Base-by-base conservation (phyloP, 148 eudicot species). In the Arbutus unedo region DNA sequence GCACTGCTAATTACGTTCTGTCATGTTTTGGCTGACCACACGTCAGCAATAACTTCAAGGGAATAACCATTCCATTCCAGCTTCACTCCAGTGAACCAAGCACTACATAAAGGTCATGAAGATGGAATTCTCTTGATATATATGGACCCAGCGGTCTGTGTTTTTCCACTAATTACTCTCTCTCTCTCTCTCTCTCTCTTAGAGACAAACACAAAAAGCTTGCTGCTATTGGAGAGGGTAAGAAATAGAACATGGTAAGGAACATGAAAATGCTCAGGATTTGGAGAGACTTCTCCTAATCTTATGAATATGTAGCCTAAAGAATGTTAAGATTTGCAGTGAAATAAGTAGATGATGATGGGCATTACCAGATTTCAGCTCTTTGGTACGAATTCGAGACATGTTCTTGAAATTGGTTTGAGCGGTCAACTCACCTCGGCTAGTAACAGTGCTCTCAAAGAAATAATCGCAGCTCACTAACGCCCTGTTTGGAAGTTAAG, bases 111-210 rank as follows among this genome's bases (percentile, higher is more conserved):
- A 53, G 45, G 55, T 23, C 44, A 14, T 45, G 2, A 11, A 43
- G 45, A 77, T 53, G 47, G 8, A 66, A 43, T 25, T 57, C 51
- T 75, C 72, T n/a, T 49, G 23, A 25, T 55, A 5, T 53, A 55
- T 84, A 48, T 80, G 41, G 71, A 21, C 60, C 47, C 8, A 48
- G 47, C 13, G 4, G 6, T 38, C 25, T 74, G 44, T 82, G 76
- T 41, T 84, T 85, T 81, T 86, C 77, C 85, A 96, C 96, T 14
- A 91, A 90, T n/a, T n/a, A n/a, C 66, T 59, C 66, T 56, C 19
- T 60, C 31, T 6, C 38, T 19, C 62, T 8, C 66, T 31, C 38
- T 31, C 38, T 31, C 38, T 31, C 38, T 31, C 1, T 0, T 2
- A 1, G 23, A 60, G 25, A 60, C 6, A 60, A n/a, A 23, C 70